A percentile compares a stretch with the other conserved stretches of the same genome.
phyloP scores from a whole-genome alignment of 2,329 filamentous ascomycete species.

The Fusarium guadeloupense region DNA sequence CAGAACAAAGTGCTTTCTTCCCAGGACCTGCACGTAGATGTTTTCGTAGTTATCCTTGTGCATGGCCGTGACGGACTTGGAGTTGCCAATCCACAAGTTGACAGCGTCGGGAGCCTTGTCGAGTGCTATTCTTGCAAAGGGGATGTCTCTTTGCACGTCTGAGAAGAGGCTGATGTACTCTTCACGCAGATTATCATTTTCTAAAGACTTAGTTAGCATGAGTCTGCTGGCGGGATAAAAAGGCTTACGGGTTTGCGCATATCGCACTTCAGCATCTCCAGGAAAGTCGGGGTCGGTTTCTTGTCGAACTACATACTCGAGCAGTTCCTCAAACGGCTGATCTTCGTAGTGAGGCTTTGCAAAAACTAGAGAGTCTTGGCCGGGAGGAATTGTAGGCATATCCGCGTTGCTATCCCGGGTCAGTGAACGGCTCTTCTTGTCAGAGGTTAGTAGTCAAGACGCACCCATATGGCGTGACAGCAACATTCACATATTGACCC shows the following conservation, averaged over 20 bases:
- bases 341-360: slow-evolving; percentile 77
- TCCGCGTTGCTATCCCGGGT: slow-evolving; percentile 49
- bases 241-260: slow-evolving; percentile 76
- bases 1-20: slow-evolving; percentile 78
- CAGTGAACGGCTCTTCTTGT: neutral
- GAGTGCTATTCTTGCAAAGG: slow-evolving; percentile 78
- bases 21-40: slow-evolving; percentile 79
- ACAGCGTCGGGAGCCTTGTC: slow-evolving; percentile 74
- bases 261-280: slow-evolving; percentile 63
- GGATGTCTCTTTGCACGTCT: slow-evolving; percentile 70
- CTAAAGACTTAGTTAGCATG: slow-evolving; percentile 48
- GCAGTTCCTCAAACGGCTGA: slow-evolving; percentile 69
- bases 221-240: neutral
- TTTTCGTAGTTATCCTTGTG: slow-evolving; percentile 91
- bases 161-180: slow-evolving; percentile 73
- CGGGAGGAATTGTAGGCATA: slow-evolving; percentile 45
- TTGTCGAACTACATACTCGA: slow-evolving; percentile 68
- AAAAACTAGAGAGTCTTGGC: slow-evolving; percentile 57
- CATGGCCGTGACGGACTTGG: slow-evolving; percentile 72
- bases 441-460: slow-evolving; percentile 34
- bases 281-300: slow-evolving; percentile 54
- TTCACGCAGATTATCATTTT: slow-evolving; percentile 82
- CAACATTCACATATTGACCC: slow-evolving; percentile 73
- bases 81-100: slow-evolving; percentile 85
- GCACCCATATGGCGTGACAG: slow-evolving; percentile 79